A percentile compares a stretch with the other conserved stretches of the same genome.
Evolutionary conservation across 108 stramenopile genomes (phyloP).

Genomic region (Discostella stelligeroides): DNA sequence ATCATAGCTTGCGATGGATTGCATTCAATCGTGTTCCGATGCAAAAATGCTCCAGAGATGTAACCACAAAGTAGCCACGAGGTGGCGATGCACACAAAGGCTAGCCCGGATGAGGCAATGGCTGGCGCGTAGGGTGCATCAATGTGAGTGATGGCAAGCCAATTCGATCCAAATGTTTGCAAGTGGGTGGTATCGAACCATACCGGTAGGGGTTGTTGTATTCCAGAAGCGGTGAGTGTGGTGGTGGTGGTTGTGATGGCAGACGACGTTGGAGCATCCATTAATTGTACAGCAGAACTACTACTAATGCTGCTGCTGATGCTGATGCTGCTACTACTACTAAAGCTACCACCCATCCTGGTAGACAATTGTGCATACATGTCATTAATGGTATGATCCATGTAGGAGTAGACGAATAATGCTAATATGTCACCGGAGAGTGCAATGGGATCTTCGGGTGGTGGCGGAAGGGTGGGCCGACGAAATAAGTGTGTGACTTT

Average conservation of each 20-base stretch:
- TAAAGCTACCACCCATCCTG: too few species aligned
- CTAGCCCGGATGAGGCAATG: slow-evolving; percentile 54
- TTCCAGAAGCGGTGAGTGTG: slow-evolving; percentile 1
- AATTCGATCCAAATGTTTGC: slow-evolving; percentile 31
- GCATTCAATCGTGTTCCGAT: slow-evolving; percentile 71
- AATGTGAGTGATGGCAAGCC: slow-evolving; percentile 29
- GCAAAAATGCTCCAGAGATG: slow-evolving; percentile 61
- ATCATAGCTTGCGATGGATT: slow-evolving; percentile 46
- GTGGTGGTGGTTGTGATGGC: slow-evolving; percentile 11
- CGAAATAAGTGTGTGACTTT: too few species aligned
- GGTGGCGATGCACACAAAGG: slow-evolving; percentile 61
- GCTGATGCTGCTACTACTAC: too few species aligned
- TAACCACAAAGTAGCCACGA: slow-evolving; percentile 74
- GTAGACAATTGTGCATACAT: slow-evolving; percentile 28
- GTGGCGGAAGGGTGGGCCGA: slow-evolving; percentile 55
- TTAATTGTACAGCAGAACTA: too few species aligned
- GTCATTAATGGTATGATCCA: slow-evolving; percentile 69
- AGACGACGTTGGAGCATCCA: not conserved
- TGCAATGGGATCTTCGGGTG: slow-evolving; percentile 76
- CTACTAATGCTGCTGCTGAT: too few species aligned
- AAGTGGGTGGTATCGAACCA: slow-evolving; percentile 59
- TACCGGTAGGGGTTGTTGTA: slow-evolving; percentile 47
- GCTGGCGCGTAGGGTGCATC: slow-evolving; percentile 62
- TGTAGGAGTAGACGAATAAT: slow-evolving; percentile 77
- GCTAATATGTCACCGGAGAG: slow-evolving; percentile 73